Conservation (phyloP, 2,329 filamentous ascomycete genomes). For the Zasmidium citrigriseum region DNA sequence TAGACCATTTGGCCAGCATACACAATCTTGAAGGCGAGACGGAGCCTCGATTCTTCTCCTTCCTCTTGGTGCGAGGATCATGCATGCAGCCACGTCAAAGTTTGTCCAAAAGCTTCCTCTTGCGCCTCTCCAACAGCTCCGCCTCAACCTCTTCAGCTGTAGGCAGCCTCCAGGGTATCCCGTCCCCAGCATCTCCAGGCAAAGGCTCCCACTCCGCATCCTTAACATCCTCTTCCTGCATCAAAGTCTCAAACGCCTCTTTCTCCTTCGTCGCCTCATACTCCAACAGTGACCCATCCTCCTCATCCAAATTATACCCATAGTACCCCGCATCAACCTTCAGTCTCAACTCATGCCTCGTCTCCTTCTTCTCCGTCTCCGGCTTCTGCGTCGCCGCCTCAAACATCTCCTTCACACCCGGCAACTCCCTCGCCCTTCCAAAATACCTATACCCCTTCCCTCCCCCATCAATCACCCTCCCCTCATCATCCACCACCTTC, state of each 20-base stretch:
- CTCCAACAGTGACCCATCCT: constrained; percentile 75
- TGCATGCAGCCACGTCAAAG: too few species aligned
- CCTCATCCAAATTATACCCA: constrained; percentile 89
- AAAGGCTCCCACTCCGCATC: constrained; percentile 71
- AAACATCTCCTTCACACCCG: constrained; percentile 95
- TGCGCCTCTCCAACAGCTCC: constrained; percentile 83
- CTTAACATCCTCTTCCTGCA: constrained; percentile 46
- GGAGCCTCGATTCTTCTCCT: too few species aligned
- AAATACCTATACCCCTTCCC: constrained; percentile 95
- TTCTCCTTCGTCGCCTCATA: constrained; percentile 85
- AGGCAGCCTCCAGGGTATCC: constrained; percentile 78
- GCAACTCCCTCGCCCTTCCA: constrained; percentile 83
- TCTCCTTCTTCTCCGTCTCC: constrained; percentile 61
- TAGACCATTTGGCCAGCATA: background rate
- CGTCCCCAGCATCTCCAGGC: constrained; percentile 84
- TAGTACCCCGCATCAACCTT: constrained; percentile 94
- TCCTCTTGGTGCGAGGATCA: too few species aligned
- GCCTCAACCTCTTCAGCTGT: constrained; percentile 91
- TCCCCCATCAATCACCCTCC: constrained; percentile 60
- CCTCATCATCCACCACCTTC: constrained; percentile 56
- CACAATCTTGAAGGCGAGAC: too few species aligned
- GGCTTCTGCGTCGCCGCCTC: constrained; percentile 68
- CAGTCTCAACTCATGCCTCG: constrained; percentile 68
- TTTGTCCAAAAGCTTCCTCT: constrained; percentile 77
- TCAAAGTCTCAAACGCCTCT: constrained; percentile 71